Percentiles rank a stretch among this genome's conserved stretches.
Evolutionary conservation across 768 basidiomycete species (phyloP).

Genomic region (Pluteus cervinus): DNA sequence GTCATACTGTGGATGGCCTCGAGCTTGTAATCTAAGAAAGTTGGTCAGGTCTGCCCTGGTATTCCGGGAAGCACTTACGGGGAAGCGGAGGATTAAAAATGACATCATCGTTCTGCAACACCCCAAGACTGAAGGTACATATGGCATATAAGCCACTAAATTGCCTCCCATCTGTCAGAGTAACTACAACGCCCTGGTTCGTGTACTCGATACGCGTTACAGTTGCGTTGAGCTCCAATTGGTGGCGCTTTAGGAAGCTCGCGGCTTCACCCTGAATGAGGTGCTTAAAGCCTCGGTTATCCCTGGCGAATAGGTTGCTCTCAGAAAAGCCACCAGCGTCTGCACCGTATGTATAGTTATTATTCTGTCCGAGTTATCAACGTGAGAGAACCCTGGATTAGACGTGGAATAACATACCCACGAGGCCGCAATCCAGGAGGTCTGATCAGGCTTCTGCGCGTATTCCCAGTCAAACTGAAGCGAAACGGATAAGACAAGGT

Average conservation of each 20-base stretch:
- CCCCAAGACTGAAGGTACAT: conserved; percentile 66
- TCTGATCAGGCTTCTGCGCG: conserved; percentile 56
- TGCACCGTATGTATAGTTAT: conserved; percentile 53
- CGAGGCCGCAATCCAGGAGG: conserved; percentile 57
- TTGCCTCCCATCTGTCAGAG: conserved; percentile 33
- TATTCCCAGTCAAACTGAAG: conserved; percentile 47
- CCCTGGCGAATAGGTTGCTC: conserved; percentile 46
- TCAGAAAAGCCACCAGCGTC: conserved; percentile 54
- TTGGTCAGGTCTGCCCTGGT: too few relatives aligned
- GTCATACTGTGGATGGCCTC: conserved; percentile 59
- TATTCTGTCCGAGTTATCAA: conserved; percentile 47
- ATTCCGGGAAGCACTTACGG: too few relatives aligned
- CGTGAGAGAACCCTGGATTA: too few relatives aligned
- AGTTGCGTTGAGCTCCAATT: conserved; percentile 44
- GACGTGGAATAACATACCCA: too few relatives aligned
- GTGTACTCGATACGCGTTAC: conserved; percentile 43
- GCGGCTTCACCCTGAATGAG: conserved; percentile 54
- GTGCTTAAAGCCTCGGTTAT: conserved; percentile 57
- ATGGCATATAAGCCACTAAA: conserved; percentile 53
- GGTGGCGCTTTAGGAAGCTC: conserved; percentile 41
- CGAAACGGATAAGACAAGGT: too few relatives aligned
- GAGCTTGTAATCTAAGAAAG: conserved; percentile 46
- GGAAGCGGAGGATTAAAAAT: conserved; percentile 50
- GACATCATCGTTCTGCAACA: conserved; percentile 60
- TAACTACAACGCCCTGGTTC: conserved; percentile 37